Evolutionary conservation across 1,284 basidiomycete genomes (phyloP), one percentile per base, ranked within the genome.

Genomic region (Taiwanofungus camphoratus): DNA sequence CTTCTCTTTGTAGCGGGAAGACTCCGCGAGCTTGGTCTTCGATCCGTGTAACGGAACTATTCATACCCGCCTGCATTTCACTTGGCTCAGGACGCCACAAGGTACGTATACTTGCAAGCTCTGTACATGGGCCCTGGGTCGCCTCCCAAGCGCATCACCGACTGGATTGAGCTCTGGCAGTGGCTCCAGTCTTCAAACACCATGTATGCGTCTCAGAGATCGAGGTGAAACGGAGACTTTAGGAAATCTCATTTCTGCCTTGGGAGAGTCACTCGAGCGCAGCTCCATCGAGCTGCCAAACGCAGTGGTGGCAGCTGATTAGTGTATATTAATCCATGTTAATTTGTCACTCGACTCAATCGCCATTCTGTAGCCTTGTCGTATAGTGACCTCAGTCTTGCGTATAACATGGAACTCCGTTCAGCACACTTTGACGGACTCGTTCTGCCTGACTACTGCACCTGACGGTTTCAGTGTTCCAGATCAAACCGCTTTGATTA

Each of bases 81-180:
- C 24, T 37, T 13, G 24, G 19, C 24, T 18, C 5, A 13, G 4
- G 37, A 36, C 2, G 35, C 31, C 7, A 15, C 36, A 16, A 33
- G 35, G 11, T 37, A 44, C 4, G 45, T 26, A 8, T 16, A 8
- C 4, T 39, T 56, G 6, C 48, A 41, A 11, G 39, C 42, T n/a
- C 48, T 56, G 20, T 40, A 51, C 16, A 26, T 54, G 16, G 49
- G 50, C 22, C 49, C 52, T 13, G 52, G 50, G 49, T 47, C 52
- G 11, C 37, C 50, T 18, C 46, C 52, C 4, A 29, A 21, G 20
- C 45, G 50, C 21, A 15, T 54, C 18, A 45, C 34, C 4, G 44
- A 50, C 16, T 54, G 52, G 51, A 45, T 56, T 56, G 1, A 41
- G 39, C 2, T 36, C 41, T 3, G 51, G 46, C 19, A 29, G 18